phyloP scores from a whole-genome alignment of 306 rosid genomes.

The Lagenaria siceraria region DNA sequence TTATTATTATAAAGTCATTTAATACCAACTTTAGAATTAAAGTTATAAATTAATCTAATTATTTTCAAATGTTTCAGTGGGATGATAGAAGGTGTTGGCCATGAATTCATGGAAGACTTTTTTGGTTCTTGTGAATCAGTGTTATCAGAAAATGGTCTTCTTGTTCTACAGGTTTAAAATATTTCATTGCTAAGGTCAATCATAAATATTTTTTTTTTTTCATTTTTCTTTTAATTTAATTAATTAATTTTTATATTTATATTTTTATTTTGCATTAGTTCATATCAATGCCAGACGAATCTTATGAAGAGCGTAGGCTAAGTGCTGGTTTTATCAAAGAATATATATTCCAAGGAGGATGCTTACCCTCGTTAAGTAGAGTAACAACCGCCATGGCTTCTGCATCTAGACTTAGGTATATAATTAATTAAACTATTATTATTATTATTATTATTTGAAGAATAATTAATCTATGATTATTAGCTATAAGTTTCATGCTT shows the following conservation, averaged over 20 bases:
- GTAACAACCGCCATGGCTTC: slow-evolving; percentile 60
- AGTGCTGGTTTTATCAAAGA: slow-evolving; percentile 80
- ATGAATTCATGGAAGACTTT: neutral
- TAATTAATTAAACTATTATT: neutral
- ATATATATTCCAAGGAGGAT: slow-evolving; percentile 74
- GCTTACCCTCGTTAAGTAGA: slow-evolving; percentile 72
- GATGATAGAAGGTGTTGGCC: neutral
- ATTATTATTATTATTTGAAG: too few species aligned
- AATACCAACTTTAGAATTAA: too few species aligned
- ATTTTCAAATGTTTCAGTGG: neutral
- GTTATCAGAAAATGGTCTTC: neutral
- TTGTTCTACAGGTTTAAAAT: neutral
- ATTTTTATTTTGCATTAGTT: slow-evolving; percentile 22
- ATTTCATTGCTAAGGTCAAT: too few species aligned
- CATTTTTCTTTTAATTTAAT: too few species aligned
- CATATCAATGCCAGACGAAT: slow-evolving; percentile 55
- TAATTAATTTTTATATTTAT: too few species aligned
- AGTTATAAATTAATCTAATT: too few species aligned
- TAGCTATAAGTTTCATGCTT: too few species aligned
- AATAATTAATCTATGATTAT: too few species aligned
- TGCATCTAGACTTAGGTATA: slow-evolving; percentile 58
- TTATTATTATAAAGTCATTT: too few species aligned
- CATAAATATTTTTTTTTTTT: too few species aligned
- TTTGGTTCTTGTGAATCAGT: neutral
- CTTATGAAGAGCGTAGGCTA: slow-evolving; percentile 48